These are phyloP conservation scores for Brasilioporus rufonigricans DNA, from an alignment of 768 basidiomycete species.

Conservation along the genomic window DNA sequence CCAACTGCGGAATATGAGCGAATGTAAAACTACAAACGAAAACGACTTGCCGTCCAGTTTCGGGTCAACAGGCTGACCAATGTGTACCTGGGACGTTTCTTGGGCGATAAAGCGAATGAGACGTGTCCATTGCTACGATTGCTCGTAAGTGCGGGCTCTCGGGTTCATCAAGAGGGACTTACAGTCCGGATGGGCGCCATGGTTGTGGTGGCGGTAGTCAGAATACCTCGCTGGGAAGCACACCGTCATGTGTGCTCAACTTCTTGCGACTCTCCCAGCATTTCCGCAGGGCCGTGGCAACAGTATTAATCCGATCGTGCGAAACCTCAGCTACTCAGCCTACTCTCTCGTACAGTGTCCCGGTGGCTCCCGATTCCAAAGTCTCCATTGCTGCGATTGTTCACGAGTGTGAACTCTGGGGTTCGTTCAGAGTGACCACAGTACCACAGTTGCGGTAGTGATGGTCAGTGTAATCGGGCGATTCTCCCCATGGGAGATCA, in stretches of 20 bases:
- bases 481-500: too few relatives aligned
- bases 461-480: too few relatives aligned
- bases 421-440: too few relatives aligned
- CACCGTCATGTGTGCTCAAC: background rate
- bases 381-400: too few relatives aligned
- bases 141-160: background rate
- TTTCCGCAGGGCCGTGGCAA: too few relatives aligned
- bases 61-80: constrained; percentile 73
- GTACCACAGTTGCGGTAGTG: too few relatives aligned
- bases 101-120: constrained; percentile 79
- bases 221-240: background rate
- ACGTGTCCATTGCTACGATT: constrained; percentile 55
- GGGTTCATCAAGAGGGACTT: constrained; percentile 12
- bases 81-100: constrained; percentile 71
- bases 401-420: too few relatives aligned
- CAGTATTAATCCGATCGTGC: too few relatives aligned
- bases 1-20: constrained; percentile 48
- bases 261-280: too few relatives aligned
- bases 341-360: too few relatives aligned
- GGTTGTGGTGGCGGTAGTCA: constrained; percentile 12
- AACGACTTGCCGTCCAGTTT: constrained; percentile 54
- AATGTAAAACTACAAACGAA: background rate
- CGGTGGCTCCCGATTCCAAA: too few relatives aligned
- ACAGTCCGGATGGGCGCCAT: constrained; percentile 65
- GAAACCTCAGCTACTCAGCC: too few relatives aligned